Conservation (phyloP, 306 rosid genomes). For the Gastrolobium villosum region DNA sequence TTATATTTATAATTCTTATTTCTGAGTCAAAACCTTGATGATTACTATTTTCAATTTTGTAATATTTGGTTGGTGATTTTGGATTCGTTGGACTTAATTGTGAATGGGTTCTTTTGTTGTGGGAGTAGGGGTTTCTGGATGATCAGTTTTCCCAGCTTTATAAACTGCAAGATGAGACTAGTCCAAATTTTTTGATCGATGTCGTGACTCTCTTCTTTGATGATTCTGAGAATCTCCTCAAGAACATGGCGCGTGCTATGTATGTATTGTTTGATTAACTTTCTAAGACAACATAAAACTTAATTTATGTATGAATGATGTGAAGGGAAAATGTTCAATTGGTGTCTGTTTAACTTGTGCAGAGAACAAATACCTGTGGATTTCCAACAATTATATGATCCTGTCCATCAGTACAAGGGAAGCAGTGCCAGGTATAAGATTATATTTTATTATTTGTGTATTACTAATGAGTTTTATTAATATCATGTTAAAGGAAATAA, state of each 20-base stretch:
- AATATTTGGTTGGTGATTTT: not conserved
- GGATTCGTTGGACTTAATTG: not conserved
- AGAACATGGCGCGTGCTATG: conserved; percentile 68
- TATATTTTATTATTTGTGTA: conserved; percentile 26
- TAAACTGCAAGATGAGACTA: conserved; percentile 79
- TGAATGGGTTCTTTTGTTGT: not conserved
- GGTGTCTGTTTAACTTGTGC: conserved; percentile 34
- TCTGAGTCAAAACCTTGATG: not conserved
- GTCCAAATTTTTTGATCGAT: conserved; percentile 81
- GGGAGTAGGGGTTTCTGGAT: conserved; percentile 72
- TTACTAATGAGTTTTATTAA: not conserved
- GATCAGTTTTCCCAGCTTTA: conserved; percentile 80
- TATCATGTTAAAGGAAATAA: no score
- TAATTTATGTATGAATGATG: not conserved
- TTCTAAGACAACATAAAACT: not conserved
- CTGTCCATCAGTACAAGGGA: conserved; percentile 83
- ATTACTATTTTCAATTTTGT: not conserved
- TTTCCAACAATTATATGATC: conserved; percentile 79
- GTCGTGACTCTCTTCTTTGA: conserved; percentile 79
- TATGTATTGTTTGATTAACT: conserved; percentile 47
- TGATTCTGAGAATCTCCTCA: conserved; percentile 76
- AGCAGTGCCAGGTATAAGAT: conserved; percentile 76
- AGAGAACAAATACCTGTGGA: conserved; percentile 70
- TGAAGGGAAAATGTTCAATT: conserved; percentile 23
- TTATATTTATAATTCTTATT: not conserved